Base-by-base conservation (phyloP, 805 yeast species). In the Clavispora carvajalis region DNA sequence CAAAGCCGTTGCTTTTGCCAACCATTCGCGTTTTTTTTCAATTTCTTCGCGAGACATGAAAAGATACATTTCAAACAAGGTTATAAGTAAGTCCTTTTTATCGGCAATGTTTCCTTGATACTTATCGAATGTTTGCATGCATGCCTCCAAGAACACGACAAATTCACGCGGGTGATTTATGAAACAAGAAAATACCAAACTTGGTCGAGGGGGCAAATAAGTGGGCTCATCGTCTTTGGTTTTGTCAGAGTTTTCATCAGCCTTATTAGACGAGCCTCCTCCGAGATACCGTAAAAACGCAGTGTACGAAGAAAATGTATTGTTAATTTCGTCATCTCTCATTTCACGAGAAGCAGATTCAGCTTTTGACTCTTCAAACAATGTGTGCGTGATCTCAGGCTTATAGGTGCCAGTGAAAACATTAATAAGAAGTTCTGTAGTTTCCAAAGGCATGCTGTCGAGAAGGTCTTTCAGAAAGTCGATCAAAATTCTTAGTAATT, bases 141-240 rank as follows among this genome's bases (percentile, higher is more conserved):
- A 88, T 0, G 98, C 97, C 58, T 93, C 99, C 41, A 93, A 61
- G 47, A 93, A 93, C 7, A 86, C 85, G 19, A 90, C 93, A 70
- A 93, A 91, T 55, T 90, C 93, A 54, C 81, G 77, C 0, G 93
- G 89, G 56, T 85, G 87, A 49, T 82, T 77, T n/a, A 85, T 78
- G 58, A 93, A 93, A 1, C 95, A 80, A 2, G 91, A 81, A 56
- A 88, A 93, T 1, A 91, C 85, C 29, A 91, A 69, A 34, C 89
- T 73, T 6, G 98, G 98, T 38, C 81, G 74, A 3, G 99, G 99
- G 1, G 98, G 96, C 38, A 82, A 82, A 59, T 93, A 93, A 0
- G 93, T 85, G 12, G 90, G 83, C 28, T 55, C 42, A 13, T 21
- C 28, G 12, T 29, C 22, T 6, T 12, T 29, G 5, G 38, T 13